Evolutionary conservation across 1,139 yeast genomes (phyloP).

Genomic region (Debaryomyces coudertii): DNA sequence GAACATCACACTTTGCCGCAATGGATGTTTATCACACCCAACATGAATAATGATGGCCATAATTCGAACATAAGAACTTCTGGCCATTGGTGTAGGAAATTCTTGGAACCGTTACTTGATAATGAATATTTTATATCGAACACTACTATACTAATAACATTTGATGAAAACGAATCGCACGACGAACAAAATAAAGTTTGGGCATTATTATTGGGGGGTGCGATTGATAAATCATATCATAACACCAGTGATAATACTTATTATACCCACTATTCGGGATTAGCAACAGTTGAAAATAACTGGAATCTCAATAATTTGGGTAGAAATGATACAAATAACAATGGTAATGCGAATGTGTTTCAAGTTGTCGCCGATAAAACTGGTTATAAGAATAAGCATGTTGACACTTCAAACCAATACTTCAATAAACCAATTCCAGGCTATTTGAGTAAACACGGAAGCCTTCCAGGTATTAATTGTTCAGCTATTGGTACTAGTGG

Average conservation of each 20-base stretch:
- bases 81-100: slow-evolving; percentile 45
- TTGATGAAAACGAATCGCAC: slow-evolving; percentile 50
- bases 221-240: slow-evolving; percentile 36
- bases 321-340: slow-evolving; percentile 23
- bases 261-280: slow-evolving; percentile 52
- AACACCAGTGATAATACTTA: slow-evolving; percentile 47
- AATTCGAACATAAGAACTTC: slow-evolving; percentile 46
- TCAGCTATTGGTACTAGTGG: slow-evolving; percentile 43
- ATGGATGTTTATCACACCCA: slow-evolving; percentile 53
- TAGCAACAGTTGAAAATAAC: slow-evolving; percentile 50
- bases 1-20: slow-evolving; percentile 44
- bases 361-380: slow-evolving; percentile 38
- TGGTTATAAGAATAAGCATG: slow-evolving; percentile 31
- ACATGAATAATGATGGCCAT: slow-evolving; percentile 54
- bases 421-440: slow-evolving; percentile 44
- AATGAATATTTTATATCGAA: slow-evolving; percentile 47
- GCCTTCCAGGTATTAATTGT: slow-evolving; percentile 42
- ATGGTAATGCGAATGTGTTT: slow-evolving; percentile 43
- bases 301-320: slow-evolving; percentile 51
- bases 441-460: slow-evolving; percentile 35
- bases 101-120: slow-evolving; percentile 42
- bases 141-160: slow-evolving; percentile 46
- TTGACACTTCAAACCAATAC: slow-evolving; percentile 36
- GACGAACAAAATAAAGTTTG: slow-evolving; percentile 43
- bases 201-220: slow-evolving; percentile 48